Evolutionary conservation across 2,329 filamentous ascomycete genomes (phyloP), one percentile per base, ranked within the genome.

Genomic region (Fusarium guadeloupense): DNA sequence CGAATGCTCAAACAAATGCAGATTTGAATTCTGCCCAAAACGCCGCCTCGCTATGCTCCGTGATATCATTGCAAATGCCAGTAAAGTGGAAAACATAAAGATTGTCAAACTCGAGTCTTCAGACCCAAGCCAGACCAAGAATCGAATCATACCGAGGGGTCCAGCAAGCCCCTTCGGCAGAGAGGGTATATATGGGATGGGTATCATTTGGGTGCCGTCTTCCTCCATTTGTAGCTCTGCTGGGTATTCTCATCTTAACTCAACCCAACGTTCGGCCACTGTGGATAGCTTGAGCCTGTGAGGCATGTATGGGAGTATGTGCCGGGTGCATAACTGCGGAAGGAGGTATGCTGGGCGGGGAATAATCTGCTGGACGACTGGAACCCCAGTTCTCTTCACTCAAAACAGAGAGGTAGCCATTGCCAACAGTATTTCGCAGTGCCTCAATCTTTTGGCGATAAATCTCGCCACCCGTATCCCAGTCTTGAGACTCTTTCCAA

Each of bases 401-500:
- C 44, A 98, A 80, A 13, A 91, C 92, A 61, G 88, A 93, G 33
- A 99, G 83, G 84, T 96, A 99, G 31, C 88, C 90, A 68, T 88
- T 92, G 26, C 93, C 93, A 64, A 97, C 89, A 70, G 94, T 92
- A 70, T 89, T 89, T 59, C 93, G 89, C 48, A 97, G 78, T 4
- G 90, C 88, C 75, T 97, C 93, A 49, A 98, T 89, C 75, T 95
- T 95, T 73, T 91, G 91, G 53, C 90, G 87, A 75, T 97, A 98
- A 8, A 91, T 80, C 69, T 95, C 91, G 48, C 90, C 89, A 54
- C 86, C 85, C 37, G 85, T 78, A 56, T 87, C 86, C 84, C 88
- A 91, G 54, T 89, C 83, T 39, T 81, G 78, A 5, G 77, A 64
- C 12, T 80, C 77, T 21, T 73, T 74, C 78, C 79, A 81, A 37